phyloP scores from a whole-genome alignment of 352 stramenopile species.

The Phytophthora syringae region DNA sequence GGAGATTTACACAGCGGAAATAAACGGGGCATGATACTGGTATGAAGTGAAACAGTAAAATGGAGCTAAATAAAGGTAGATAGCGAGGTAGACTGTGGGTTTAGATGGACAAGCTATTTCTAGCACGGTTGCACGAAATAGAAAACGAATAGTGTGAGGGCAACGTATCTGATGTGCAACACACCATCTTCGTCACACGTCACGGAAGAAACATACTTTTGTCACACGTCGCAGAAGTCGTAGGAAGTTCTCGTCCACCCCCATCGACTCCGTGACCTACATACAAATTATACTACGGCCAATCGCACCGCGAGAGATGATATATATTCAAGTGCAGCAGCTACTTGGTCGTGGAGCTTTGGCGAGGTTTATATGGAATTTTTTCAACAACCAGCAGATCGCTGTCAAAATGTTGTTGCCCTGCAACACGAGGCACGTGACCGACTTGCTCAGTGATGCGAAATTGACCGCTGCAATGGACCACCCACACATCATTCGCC shows the following conservation, averaged over 20 bases:
- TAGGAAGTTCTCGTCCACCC: too few species aligned
- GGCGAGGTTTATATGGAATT: background rate
- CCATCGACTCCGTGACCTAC: too few species aligned
- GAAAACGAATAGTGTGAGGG: background rate
- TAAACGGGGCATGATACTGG: background rate
- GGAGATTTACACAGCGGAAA: background rate
- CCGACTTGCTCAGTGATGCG: conserved; percentile 46
- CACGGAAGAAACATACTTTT: too few species aligned
- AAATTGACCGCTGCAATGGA: conserved; percentile 51
- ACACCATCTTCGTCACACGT: background rate
- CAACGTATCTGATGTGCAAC: background rate
- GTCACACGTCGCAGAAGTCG: too few species aligned
- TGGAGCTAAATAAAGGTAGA: conserved; percentile 4
- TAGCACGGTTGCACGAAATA: conserved; percentile 22
- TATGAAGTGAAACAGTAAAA: background rate
- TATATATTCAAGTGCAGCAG: too few species aligned
- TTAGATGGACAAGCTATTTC: conserved; percentile 5
- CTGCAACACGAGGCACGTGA: too few species aligned
- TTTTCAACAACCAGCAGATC: too few species aligned
- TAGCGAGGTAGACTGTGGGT: background rate
- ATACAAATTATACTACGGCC: too few species aligned
- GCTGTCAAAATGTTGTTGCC: conserved; percentile 57
- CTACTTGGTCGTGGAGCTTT: too few species aligned
- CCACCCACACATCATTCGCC: conserved; percentile 55
- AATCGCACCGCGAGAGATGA: too few species aligned